phyloP scores from a whole-genome alignment of 768 basidiomycete species.

The Naganishia onofrii region DNA sequence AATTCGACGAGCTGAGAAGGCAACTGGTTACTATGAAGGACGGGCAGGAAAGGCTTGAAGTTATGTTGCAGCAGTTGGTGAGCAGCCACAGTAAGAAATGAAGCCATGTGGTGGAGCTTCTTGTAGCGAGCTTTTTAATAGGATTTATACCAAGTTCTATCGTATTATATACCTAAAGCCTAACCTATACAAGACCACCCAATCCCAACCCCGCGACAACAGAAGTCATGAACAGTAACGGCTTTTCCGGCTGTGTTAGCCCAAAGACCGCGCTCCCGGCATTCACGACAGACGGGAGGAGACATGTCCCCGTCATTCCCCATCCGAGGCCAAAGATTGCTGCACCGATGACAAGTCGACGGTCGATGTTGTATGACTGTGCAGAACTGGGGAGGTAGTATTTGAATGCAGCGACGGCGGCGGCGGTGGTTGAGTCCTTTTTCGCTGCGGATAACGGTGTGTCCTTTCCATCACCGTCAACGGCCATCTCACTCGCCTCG shows the following conservation, averaged over 20 bases:
- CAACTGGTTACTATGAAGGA: conserved; percentile 1
- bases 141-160: neutral
- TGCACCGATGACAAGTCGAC: conserved; percentile 42
- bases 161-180: neutral
- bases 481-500: neutral
- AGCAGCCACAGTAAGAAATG: neutral
- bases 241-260: neutral
- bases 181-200: conserved; percentile 2
- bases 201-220: conserved; percentile 7
- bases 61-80: neutral
- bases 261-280: conserved; percentile 12
- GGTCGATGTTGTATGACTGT: conserved; percentile 25
- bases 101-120: too few species aligned
- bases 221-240: neutral
- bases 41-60: conserved; percentile 13
- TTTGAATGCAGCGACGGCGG: neutral
- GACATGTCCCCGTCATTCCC: conserved; percentile 52
- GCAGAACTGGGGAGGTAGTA: conserved; percentile 17
- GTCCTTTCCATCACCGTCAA: conserved; percentile 15
- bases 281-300: conserved; percentile 10
- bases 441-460: neutral
- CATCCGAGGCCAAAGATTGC: conserved; percentile 52
- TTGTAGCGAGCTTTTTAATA: too few species aligned
- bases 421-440: neutral
- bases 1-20: conserved; percentile 18